These are phyloP conservation scores for Pythium pyrilobum DNA, from an alignment of 352 stramenopile genomes.

Conservation along the genomic window DNA sequence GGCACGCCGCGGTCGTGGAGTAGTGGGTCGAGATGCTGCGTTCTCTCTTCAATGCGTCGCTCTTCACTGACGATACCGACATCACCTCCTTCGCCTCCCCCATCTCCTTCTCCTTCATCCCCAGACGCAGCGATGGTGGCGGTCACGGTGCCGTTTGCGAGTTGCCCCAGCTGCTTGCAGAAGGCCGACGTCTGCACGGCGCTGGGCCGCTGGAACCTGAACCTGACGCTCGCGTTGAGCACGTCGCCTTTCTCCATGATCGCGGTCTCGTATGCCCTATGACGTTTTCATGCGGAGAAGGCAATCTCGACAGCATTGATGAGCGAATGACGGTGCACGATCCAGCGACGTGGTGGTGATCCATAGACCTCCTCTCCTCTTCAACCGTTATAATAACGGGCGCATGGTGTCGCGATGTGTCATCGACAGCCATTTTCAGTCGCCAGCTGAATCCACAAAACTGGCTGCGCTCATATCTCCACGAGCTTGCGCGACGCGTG, in stretches of 20 bases:
- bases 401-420: no score
- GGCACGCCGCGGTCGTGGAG: constrained; percentile 1
- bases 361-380: no score
- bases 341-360: no score
- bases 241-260: constrained; percentile 11
- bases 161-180: neutral
- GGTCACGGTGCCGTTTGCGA: neutral
- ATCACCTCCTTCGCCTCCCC: neutral
- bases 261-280: no score
- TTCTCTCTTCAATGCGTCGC: neutral
- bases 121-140: neutral
- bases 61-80: neutral
- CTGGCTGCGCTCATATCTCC: no score
- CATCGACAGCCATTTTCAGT: no score
- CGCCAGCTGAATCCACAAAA: no score
- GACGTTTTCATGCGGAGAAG: no score
- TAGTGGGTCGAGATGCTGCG: neutral
- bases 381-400: no score
- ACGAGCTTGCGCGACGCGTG: no score
- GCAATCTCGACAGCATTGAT: no score
- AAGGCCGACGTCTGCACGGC: constrained; percentile 18
- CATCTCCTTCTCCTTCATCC: neutral
- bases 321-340: no score
- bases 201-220: constrained; percentile 35
- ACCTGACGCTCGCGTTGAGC: constrained; percentile 35